Conservation (phyloP, 768 basidiomycete species). For the Boletus tylopilopsis region DNA sequence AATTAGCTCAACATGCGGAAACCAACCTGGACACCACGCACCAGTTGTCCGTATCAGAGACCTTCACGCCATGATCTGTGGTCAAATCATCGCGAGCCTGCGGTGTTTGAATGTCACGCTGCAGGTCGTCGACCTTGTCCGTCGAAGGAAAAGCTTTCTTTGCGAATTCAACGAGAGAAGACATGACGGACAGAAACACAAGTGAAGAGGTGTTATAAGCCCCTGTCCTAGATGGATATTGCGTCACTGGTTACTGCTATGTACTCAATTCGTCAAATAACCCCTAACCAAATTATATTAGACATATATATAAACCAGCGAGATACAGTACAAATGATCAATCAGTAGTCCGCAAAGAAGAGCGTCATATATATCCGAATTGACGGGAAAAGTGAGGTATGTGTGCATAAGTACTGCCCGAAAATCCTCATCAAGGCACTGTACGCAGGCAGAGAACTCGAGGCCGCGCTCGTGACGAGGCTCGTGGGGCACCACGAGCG, state of each 20-base stretch:
- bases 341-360: constrained; percentile 11
- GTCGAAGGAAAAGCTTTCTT: constrained; percentile 16
- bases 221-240: constrained; percentile 7
- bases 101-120: constrained; percentile 17
- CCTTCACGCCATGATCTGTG: constrained; percentile 58
- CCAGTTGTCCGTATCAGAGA: constrained; percentile 68
- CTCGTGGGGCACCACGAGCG: constrained; percentile 48
- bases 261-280: background rate
- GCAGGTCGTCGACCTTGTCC: constrained; percentile 22
- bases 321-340: constrained; percentile 1
- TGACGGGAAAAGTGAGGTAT: constrained; percentile 5
- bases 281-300: constrained; percentile 10
- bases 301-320: constrained; percentile 10
- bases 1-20: constrained; percentile 3
- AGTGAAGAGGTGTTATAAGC: background rate
- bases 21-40: constrained; percentile 16
- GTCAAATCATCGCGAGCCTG: constrained; percentile 35
- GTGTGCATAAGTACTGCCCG: constrained; percentile 16
- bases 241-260: constrained; percentile 25
- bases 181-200: constrained; percentile 2
- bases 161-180: constrained; percentile 13
- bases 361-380: constrained; percentile 6
- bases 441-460: constrained; percentile 36
- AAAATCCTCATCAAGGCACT: constrained; percentile 24
- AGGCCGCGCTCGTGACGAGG: constrained; percentile 68